A percentile compares a stretch with the other conserved stretches of the same genome.
Conservation (phyloP, 2,329 filamentous ascomycete genomes). For the Trichoderma sp. region DNA sequence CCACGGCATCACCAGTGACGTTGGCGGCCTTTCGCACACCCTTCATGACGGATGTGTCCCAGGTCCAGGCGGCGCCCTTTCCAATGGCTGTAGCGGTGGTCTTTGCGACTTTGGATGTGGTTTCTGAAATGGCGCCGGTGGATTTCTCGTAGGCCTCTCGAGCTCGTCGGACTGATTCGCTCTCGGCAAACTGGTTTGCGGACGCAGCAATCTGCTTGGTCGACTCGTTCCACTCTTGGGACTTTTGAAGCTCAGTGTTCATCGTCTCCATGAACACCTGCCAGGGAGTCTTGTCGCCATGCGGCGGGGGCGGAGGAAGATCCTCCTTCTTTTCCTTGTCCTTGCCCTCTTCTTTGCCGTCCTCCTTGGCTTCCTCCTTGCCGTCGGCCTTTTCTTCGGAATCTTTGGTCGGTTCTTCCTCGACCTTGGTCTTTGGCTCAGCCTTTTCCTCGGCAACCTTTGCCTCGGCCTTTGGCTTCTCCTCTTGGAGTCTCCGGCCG, state of each 20-base stretch:
- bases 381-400: constrained; percentile 46
- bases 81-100: constrained; percentile 83
- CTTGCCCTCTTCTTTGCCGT: constrained; percentile 47
- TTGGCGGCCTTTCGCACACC: constrained; percentile 84
- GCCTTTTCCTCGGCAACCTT: neutral
- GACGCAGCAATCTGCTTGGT: constrained; percentile 91
- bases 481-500: constrained; percentile 33
- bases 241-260: constrained; percentile 88
- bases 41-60: constrained; percentile 93
- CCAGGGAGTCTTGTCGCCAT: constrained; percentile 98
- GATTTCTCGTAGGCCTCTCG: constrained; percentile 85
- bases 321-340: constrained; percentile 66
- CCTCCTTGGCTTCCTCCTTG: constrained; percentile 48
- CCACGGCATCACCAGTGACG: constrained; percentile 80
- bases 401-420: constrained; percentile 39
- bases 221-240: constrained; percentile 98
- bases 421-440: constrained; percentile 24
- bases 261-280: constrained; percentile 99
- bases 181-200: constrained; percentile 89
- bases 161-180: constrained; percentile 83
- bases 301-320: constrained; percentile 83
- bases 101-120: constrained; percentile 78
- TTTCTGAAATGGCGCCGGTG: constrained; percentile 77
- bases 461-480: constrained; percentile 33
- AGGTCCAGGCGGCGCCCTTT: constrained; percentile 92